A percentile compares a stretch with the other conserved stretches of the same genome.
These are phyloP conservation scores for Fusarium musae DNA, from an alignment of 2,329 filamentous ascomycete species.

Conservation along the genomic window DNA sequence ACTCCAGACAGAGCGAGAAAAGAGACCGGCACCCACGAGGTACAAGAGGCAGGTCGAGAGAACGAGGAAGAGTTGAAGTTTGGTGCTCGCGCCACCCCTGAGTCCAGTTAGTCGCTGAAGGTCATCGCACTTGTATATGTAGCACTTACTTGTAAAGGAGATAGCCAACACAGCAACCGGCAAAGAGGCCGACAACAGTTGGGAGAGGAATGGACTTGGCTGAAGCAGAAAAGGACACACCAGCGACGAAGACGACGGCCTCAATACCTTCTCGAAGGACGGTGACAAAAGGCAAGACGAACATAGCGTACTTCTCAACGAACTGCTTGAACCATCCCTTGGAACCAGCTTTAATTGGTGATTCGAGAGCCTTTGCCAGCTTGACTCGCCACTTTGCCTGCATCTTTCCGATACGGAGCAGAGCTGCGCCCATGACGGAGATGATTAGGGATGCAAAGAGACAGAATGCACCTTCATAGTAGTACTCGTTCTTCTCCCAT, in stretches of 20 bases:
- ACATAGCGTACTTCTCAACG: slow-evolving; percentile 85
- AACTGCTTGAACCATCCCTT: slow-evolving; percentile 67
- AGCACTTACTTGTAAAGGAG: slow-evolving; percentile 78
- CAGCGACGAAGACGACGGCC: slow-evolving; percentile 86
- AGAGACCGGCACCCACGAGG: slow-evolving; percentile 83
- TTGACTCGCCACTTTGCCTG: slow-evolving; percentile 90
- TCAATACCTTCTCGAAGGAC: slow-evolving; percentile 89
- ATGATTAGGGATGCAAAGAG: slow-evolving; percentile 83
- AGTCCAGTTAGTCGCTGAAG: neutral
- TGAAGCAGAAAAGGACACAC: slow-evolving; percentile 80
- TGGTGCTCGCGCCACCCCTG: slow-evolving; percentile 57
- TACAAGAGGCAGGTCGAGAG: slow-evolving; percentile 85
- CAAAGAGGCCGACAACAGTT: slow-evolving; percentile 76
- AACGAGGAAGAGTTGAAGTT: slow-evolving; percentile 79
- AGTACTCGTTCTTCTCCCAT: slow-evolving; percentile 76
- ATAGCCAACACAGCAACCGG: slow-evolving; percentile 75
- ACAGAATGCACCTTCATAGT: slow-evolving; percentile 84
- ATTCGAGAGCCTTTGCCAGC: slow-evolving; percentile 75
- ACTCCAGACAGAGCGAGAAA: slow-evolving; percentile 80
- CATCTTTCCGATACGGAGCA: slow-evolving; percentile 84
- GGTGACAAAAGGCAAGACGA: slow-evolving; percentile 85
- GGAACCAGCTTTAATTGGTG: slow-evolving; percentile 55
- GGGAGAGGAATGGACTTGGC: slow-evolving; percentile 82
- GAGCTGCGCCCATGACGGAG: slow-evolving; percentile 80
- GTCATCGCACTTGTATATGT: neutral